Evolutionary conservation across 2,329 filamentous ascomycete genomes (phyloP), one percentile per base, ranked within the genome.

Genomic region (Cytospora chrysosperma): DNA sequence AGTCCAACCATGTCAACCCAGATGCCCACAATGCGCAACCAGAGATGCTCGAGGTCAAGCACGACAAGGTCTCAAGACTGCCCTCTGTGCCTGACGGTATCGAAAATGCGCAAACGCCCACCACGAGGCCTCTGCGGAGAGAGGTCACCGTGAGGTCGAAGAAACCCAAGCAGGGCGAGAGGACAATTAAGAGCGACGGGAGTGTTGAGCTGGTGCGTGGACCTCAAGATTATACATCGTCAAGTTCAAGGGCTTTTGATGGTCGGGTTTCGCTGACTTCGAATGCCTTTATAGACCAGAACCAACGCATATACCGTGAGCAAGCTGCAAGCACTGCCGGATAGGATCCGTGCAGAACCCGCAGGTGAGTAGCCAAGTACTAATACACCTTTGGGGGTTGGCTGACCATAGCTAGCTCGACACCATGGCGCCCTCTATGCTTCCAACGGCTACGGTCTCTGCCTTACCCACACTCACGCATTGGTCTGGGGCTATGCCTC

Each of bases 401-500:
- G 50, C 57, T 51, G 21, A 49, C 40, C 26, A 27, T 30, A n/a
- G 64, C 62, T 69, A 91, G 88, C 78, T 64, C 82, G 81, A 67
- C 86, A 90, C 74, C 85, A 87, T 71, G 89, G 88, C 71, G 83
- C 85, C 34, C 81, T 92, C 65, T 85, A 86, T 74, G 85, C 83
- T 49, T 84, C 81, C 65, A 86, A 78, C 72, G 90, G 86, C 68
- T 92, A 93, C 72, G 93, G 91, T 56, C 82, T 98, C 62, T 88
- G 88, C 54, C 82, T 98, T 62, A 96, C 92, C 10, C 87, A 89
- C 68, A 88, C 89, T 9, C 88, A 93, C 72, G 95, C 93, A 69
- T 85, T 96, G 66, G 87, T 97, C 56, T 99, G 95, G 95, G 89
- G 92, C 19, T 98, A 98, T 77, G 87, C 87, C 30, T 81, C 83